Base-by-base conservation (phyloP, 176 grass and related monocot species). In the Carex scoparia region DNA sequence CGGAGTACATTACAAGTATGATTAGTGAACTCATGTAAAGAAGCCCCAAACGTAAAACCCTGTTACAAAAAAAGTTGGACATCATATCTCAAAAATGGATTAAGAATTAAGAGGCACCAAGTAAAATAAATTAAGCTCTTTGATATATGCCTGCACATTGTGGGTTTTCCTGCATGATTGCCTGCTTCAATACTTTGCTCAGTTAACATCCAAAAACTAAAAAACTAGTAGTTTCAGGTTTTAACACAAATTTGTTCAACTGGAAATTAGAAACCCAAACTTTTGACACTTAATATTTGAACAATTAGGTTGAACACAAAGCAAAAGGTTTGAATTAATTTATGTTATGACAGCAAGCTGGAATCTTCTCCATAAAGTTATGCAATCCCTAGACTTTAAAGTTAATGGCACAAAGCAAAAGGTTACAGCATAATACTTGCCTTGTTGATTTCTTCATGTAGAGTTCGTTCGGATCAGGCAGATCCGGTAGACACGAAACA, bases 391-490 rank as follows among this genome's bases (percentile, higher is more conserved):
- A 57, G 6, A 79, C 53, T 32, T 58, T 58, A 33, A 79, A 79
- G 51, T 7, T 57, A 32, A n/a, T 14, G 11, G 61, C 66, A 6
- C 32, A 79, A 75, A 30, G 75, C 57, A 79, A 33, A 72, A 79
- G 69, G 40, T 42, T 12, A 32, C 19, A 78, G 56, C 54, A 87
- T 56, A 84, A 37, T 14, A 89, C 87, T 94, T 73, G 85, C 97
- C 93, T 99, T 75, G 88, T 91, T 65, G 93, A 94, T 90, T 96
- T 95, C 85, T 81, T 92, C 86, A 94, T 91, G 78, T 96, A 99
- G 83, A 99, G 85, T 88, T 99, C 97, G 85, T 89, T 99, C 62
- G 93, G 93, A 91, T 99, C 91, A 64, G 97, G 97, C 66, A 90
- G 93, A 64, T 99, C 97, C 81, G 96, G 91, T 35, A 91, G 85